A percentile compares a stretch with the other conserved stretches of the same genome.
These are phyloP conservation scores for Cladosporium phlei DNA, from an alignment of 2,329 filamentous ascomycete species.

Conservation along the genomic window DNA sequence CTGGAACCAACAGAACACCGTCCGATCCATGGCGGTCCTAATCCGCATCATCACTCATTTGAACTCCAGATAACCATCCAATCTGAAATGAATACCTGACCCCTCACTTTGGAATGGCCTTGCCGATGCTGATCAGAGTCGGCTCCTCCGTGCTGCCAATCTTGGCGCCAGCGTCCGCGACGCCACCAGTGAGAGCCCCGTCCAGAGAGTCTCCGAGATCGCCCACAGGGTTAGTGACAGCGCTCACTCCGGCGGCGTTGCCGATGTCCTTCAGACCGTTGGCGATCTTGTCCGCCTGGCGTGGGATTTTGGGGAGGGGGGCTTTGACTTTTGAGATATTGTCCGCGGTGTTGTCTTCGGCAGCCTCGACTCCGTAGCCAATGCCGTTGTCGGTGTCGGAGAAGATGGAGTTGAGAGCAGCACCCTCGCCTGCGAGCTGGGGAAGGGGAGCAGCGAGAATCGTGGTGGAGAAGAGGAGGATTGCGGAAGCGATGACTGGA, in stretches of 20 bases:
- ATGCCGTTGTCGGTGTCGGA: conserved; percentile 21
- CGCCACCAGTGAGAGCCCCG: conserved; percentile 13
- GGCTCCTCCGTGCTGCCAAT: conserved; percentile 14
- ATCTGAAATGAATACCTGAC: too few species aligned
- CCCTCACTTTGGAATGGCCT: conserved; percentile 13
- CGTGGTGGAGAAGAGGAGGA: conserved; percentile 16
- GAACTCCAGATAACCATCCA: too few species aligned
- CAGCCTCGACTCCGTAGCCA: conserved; percentile 23
- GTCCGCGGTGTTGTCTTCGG: conserved; percentile 20
- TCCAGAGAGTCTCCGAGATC: conserved; percentile 13
- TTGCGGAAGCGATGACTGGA: conserved; percentile 15
- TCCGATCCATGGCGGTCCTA: too few species aligned
- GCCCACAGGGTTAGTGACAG: conserved; percentile 11
- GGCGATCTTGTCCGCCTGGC: conserved; percentile 17
- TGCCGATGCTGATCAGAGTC: conserved; percentile 15
- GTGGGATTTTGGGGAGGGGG: not conserved
- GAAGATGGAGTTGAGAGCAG: conserved; percentile 19
- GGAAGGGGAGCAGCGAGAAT: conserved; percentile 17
- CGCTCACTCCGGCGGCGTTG: conserved; percentile 11
- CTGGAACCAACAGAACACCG: too few species aligned
- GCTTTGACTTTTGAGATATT: conserved; percentile 13
- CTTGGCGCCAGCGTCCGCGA: conserved; percentile 14
- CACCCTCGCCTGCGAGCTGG: conserved; percentile 22
- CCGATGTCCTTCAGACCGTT: conserved; percentile 15
- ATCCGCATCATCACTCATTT: too few species aligned